phyloP scores from a whole-genome alignment of 345 rosid genomes.

The Euphorbia tirucalli region DNA sequence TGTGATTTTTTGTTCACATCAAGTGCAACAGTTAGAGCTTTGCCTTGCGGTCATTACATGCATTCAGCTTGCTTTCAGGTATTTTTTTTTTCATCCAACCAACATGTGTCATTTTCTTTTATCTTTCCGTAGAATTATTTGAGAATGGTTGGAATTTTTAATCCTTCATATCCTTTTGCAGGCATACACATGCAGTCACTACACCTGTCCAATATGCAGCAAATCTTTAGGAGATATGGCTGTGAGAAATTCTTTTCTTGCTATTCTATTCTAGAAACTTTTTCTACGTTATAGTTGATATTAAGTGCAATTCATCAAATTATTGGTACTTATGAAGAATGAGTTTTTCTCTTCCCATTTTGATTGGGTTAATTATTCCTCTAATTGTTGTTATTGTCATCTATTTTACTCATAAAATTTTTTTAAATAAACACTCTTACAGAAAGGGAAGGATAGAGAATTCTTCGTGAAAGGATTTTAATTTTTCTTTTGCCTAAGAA shows the following conservation, averaged over 20 bases:
- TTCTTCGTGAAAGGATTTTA: neutral
- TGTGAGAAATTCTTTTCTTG: constrained; percentile 38
- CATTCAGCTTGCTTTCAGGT: constrained; percentile 97
- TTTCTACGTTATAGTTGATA: neutral
- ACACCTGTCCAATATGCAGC: constrained; percentile 90
- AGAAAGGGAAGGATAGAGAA: neutral
- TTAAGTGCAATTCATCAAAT: neutral
- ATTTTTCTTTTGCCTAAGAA: neutral
- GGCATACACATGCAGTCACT: constrained; percentile 96
- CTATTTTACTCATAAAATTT: neutral
- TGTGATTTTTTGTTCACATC: constrained; percentile 87
- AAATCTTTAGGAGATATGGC: constrained; percentile 97
- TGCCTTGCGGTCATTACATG: constrained; percentile 93
- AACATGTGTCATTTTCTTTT: neutral
- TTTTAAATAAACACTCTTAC: neutral
- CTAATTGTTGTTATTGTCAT: neutral
- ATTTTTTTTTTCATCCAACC: constrained; percentile 5
- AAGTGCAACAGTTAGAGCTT: constrained; percentile 74
- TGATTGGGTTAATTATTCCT: neutral
- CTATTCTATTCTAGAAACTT: neutral
- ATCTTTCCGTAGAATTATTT: neutral
- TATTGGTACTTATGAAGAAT: neutral
- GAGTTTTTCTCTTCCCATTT: neutral
- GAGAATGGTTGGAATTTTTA: neutral
- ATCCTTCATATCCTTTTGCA: constrained; percentile 18